Evolutionary conservation across 345 rosid genomes (phyloP).

Genomic region (Geranium rotundifolium): DNA sequence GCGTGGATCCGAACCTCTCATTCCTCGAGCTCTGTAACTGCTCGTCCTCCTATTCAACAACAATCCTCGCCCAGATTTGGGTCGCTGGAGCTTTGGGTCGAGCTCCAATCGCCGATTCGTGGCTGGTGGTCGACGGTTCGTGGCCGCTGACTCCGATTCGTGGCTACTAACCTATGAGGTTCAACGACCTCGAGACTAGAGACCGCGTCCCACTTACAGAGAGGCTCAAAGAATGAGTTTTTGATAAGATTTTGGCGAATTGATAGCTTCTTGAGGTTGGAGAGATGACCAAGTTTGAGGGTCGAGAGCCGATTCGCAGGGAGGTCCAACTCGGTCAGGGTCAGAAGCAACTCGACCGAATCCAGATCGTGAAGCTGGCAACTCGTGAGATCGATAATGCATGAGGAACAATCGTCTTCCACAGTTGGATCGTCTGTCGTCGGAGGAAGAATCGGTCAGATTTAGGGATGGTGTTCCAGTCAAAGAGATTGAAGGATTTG

Average conservation of each 20-base stretch:
- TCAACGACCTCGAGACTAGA: slow-evolving; percentile 95
- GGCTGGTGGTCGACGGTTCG: no score
- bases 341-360: slow-evolving; percentile 47
- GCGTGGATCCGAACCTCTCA: no score
- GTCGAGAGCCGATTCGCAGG: slow-evolving; percentile 74
- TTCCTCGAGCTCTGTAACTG: no score
- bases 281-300: slow-evolving; percentile 60
- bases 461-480: no score
- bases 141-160: no score
- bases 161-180: no score
- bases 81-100: no score
- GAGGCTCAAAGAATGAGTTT: slow-evolving; percentile 54
- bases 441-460: no score
- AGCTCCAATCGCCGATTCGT: no score
- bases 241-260: slow-evolving; percentile 78
- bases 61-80: no score
- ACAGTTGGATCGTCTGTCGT: slow-evolving; percentile 3
- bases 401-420: slow-evolving; percentile 40
- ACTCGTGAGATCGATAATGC: slow-evolving; percentile 77
- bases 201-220: slow-evolving; percentile 55
- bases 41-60: no score
- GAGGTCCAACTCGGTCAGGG: slow-evolving; percentile 76
- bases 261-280: slow-evolving; percentile 65
- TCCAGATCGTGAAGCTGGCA: slow-evolving; percentile 81
- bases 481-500: no score